Evolutionary conservation across 1,284 basidiomycete genomes (phyloP).

Genomic region (Leccinum cinnamomeum): DNA sequence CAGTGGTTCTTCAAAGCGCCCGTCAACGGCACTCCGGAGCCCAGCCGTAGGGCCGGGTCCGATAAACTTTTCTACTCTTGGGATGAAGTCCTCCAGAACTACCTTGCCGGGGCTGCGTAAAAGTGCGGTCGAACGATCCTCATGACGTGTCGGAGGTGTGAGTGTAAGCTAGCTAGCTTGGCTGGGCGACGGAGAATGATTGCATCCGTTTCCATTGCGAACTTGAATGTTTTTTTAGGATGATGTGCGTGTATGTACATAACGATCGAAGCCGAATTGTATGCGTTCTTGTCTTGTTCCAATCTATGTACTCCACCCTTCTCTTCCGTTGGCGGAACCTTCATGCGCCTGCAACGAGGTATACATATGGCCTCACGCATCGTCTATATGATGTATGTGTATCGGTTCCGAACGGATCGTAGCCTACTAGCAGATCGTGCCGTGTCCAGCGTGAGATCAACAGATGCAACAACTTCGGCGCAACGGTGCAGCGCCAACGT

Average conservation of each 20-base stretch:
- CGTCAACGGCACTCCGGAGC: not conserved
- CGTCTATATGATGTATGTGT: not conserved
- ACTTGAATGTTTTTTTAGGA: not conserved
- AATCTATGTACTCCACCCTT: not conserved
- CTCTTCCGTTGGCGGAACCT: too few species aligned
- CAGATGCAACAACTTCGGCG: too few species aligned
- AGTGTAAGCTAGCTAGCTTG: not conserved
- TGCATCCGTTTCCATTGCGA: not conserved
- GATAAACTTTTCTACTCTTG: not conserved
- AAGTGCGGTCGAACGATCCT: not conserved
- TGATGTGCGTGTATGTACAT: not conserved
- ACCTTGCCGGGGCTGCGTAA: not conserved
- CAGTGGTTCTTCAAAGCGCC: not conserved
- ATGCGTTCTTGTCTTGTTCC: not conserved
- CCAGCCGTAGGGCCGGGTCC: not conserved
- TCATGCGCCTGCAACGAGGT: too few species aligned
- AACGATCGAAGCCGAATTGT: not conserved
- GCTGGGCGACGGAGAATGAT: not conserved
- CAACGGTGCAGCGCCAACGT: too few species aligned
- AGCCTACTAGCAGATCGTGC: too few species aligned
- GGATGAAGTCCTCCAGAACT: not conserved
- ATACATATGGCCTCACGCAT: too few species aligned
- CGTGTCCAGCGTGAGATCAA: too few species aligned
- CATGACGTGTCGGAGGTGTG: too few species aligned
- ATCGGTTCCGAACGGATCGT: too few species aligned